phyloP scores from a whole-genome alignment of 2,329 filamentous ascomycete species.

The Fusarium torulosum region DNA sequence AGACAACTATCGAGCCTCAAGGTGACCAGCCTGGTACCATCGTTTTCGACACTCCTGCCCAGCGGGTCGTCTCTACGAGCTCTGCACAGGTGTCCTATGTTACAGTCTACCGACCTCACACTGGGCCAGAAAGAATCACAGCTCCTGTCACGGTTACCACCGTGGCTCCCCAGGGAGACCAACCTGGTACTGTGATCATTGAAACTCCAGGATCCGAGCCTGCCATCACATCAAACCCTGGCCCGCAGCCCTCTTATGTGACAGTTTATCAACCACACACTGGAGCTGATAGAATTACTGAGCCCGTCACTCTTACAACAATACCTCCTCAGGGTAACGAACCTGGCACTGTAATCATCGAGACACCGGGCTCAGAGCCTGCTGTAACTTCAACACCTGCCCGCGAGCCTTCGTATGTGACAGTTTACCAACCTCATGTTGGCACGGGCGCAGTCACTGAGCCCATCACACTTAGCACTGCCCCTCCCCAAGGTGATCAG shows the following conservation, averaged over 20 bases:
- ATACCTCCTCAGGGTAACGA: slow-evolving; percentile 1
- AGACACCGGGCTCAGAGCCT: slow-evolving; percentile 14
- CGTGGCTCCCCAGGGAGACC: slow-evolving; percentile 3
- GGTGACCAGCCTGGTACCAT: slow-evolving; percentile 32
- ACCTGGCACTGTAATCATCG: slow-evolving; percentile 24
- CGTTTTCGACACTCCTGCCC: slow-evolving; percentile 32
- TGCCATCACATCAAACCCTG: background rate
- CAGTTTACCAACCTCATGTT: slow-evolving; percentile 25
- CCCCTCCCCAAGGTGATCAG: slow-evolving; percentile 9
- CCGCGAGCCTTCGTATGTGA: slow-evolving; percentile 25
- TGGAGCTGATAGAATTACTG: slow-evolving; percentile 9
- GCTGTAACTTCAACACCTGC: background rate
- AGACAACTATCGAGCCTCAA: slow-evolving; percentile 28
- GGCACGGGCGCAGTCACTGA: slow-evolving; percentile 15
- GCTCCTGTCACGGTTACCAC: slow-evolving; percentile 9
- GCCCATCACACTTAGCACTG: slow-evolving; percentile 3
- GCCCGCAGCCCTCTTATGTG: slow-evolving; percentile 12
- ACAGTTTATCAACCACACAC: slow-evolving; percentile 17
- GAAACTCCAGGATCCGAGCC: slow-evolving; percentile 14
- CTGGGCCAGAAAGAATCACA: slow-evolving; percentile 1
- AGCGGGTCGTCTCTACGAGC: slow-evolving; percentile 9
- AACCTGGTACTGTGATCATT: slow-evolving; percentile 24
- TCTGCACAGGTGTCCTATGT: slow-evolving; percentile 19
- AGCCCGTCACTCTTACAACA: slow-evolving; percentile 2
- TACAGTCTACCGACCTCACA: slow-evolving; percentile 16